Conservation (phyloP, 805 yeast genomes). For the Candida caryicola region DNA sequence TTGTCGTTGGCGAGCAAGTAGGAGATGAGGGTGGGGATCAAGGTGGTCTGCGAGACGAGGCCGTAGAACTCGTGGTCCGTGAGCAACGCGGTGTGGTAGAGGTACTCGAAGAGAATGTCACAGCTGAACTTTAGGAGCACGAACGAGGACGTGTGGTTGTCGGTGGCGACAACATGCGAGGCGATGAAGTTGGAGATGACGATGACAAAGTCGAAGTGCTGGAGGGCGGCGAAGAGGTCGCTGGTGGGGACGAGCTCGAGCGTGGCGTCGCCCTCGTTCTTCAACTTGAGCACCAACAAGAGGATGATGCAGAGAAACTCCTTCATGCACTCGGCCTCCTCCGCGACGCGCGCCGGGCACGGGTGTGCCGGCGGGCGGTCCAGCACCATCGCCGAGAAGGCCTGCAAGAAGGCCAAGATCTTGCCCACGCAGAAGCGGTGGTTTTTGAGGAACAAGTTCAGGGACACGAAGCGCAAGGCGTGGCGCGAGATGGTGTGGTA, state of each 20-base stretch:
- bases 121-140: slow-evolving; percentile 37
- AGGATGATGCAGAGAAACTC: slow-evolving; percentile 36
- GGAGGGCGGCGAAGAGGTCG: slow-evolving; percentile 39
- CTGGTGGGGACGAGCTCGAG: slow-evolving; percentile 13
- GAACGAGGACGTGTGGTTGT: slow-evolving; percentile 19
- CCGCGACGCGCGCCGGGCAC: slow-evolving; percentile 2
- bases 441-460: slow-evolving; percentile 40
- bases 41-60: slow-evolving; percentile 23
- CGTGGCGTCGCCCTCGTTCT: slow-evolving; percentile 19
- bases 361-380: slow-evolving; percentile 3
- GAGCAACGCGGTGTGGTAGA: slow-evolving; percentile 34
- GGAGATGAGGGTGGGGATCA: slow-evolving; percentile 29
- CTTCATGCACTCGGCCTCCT: slow-evolving; percentile 24
- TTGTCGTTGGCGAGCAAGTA: slow-evolving; percentile 32
- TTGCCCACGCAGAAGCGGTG: slow-evolving; percentile 36
- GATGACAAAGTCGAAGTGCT: slow-evolving; percentile 57
- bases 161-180: slow-evolving; percentile 21
- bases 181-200: slow-evolving; percentile 30
- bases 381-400: slow-evolving; percentile 20
- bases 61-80: slow-evolving; percentile 32
- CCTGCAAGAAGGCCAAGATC: slow-evolving; percentile 29
- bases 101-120: slow-evolving; percentile 41
- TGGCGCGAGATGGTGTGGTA: slow-evolving; percentile 33
- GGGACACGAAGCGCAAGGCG: slow-evolving; percentile 34
- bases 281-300: slow-evolving; percentile 32